A percentile compares a stretch with the other conserved stretches of the same genome.
Conservation (phyloP, 331 rosid species). For the Telfairia occidentalis region DNA sequence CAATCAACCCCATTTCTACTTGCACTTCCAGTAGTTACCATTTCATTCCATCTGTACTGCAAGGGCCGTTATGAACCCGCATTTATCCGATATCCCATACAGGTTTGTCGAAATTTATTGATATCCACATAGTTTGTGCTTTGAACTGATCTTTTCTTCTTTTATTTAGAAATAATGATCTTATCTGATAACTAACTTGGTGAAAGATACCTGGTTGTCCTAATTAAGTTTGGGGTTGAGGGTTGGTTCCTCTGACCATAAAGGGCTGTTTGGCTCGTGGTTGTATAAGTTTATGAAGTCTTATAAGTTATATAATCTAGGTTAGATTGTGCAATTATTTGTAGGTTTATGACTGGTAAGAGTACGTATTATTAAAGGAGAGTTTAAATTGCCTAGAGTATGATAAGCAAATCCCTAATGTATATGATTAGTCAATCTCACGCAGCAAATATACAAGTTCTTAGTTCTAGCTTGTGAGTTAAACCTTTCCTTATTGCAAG, state of each 20-base stretch:
- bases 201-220: neutral
- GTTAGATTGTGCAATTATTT: neutral
- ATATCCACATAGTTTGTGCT: neutral
- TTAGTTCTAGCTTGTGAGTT: too few species aligned
- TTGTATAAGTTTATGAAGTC: neutral
- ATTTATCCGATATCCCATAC: conserved; percentile 45
- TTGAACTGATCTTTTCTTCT: too few species aligned
- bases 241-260: neutral
- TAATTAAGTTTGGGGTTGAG: neutral
- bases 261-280: neutral
- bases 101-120: conserved; percentile 29
- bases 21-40: conserved; percentile 63
- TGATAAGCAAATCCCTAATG: neutral
- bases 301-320: neutral
- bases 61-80: conserved; percentile 47
- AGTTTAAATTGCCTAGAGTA: neutral
- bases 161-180: too few species aligned
- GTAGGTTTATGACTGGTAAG: neutral
- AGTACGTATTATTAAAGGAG: neutral
- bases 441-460: too few species aligned
- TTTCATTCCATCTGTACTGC: conserved; percentile 52
- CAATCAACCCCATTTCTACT: conserved; percentile 65
- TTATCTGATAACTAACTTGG: neutral
- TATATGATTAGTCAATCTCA: too few species aligned
- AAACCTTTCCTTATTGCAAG: too few species aligned